Percentiles rank a stretch among this genome's conserved stretches.
Conservation (phyloP, 2,329 filamentous ascomycete genomes). For the Bretziella fagacearum region DNA sequence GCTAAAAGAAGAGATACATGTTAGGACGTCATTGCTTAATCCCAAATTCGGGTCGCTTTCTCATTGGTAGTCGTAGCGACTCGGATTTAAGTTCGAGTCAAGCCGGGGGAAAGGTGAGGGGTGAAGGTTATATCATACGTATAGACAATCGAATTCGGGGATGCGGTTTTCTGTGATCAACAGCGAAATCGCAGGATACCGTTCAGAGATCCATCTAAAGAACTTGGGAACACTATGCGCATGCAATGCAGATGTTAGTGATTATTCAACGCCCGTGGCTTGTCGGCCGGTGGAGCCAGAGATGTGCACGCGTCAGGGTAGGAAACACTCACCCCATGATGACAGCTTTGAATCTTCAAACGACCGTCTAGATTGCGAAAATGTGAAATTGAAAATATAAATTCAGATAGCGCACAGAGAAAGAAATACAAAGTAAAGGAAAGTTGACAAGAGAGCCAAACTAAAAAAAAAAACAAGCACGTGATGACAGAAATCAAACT, state of each 20-base stretch:
- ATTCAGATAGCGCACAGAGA: constrained; percentile 12
- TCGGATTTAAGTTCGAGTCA: not conserved
- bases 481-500: too few relatives aligned
- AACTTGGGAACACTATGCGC: constrained; percentile 57
- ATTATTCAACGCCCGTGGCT: too few relatives aligned
- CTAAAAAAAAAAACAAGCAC: not conserved
- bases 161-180: constrained; percentile 97
- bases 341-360: not conserved
- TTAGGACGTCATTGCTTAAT: not conserved
- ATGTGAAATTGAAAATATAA: constrained; percentile 4
- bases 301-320: not conserved
- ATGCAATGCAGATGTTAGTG: too few relatives aligned
- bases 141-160: constrained; percentile 95
- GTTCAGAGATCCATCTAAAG: constrained; percentile 98
- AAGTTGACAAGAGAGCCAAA: too few relatives aligned
- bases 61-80: too few relatives aligned
- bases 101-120: constrained; percentile 10
- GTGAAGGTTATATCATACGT: constrained; percentile 33
- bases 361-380: not conserved
- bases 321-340: constrained; percentile 3
- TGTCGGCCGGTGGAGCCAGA: too few relatives aligned
- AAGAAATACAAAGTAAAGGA: constrained; percentile 15
- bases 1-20: constrained; percentile 26
- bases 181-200: constrained; percentile 96
- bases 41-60: constrained; percentile 5